Conservation (phyloP, 208 protist species). For the Wallacemonas sp. region DNA sequence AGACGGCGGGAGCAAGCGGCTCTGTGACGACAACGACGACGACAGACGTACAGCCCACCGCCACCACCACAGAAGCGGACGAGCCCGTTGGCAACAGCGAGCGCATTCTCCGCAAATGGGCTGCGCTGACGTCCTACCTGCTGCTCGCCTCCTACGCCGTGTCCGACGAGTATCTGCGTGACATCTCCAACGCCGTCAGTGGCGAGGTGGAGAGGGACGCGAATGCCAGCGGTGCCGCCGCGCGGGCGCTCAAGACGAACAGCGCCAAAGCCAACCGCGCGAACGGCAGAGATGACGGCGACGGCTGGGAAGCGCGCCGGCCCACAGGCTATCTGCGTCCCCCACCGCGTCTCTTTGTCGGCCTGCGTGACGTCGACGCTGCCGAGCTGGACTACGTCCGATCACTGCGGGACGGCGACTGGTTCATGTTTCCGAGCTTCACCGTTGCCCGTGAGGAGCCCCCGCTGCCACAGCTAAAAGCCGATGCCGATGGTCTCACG, state of each 20-base stretch:
- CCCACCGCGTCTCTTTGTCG: conserved; percentile 67
- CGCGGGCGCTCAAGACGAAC: not conserved
- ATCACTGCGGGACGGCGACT: conserved; percentile 43
- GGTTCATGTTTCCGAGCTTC: conserved; percentile 78
- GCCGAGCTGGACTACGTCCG: conserved; percentile 50
- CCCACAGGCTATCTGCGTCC: conserved; percentile 17
- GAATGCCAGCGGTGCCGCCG: not conserved
- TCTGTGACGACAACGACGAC: no score
- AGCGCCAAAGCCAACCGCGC: not conserved
- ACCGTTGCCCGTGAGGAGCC: conserved; percentile 44
- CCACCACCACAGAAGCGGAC: no score
- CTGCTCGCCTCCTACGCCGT: conserved; percentile 16
- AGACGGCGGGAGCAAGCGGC: no score
- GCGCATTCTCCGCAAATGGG: conserved; percentile 27
- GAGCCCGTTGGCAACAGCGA: conserved; percentile 10
- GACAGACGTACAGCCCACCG: no score
- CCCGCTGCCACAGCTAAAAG: conserved; percentile 8
- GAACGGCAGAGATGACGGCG: not conserved
- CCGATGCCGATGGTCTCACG: not conserved
- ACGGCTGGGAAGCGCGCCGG: not conserved
- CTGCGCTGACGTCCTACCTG: conserved; percentile 29
- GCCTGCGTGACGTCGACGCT: conserved; percentile 54
- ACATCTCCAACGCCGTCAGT: conserved; percentile 20
- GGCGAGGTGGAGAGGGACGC: not conserved
- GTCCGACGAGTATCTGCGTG: conserved; percentile 7